Evolutionary conservation across 192 early-diverging fungal species (phyloP).

Genomic region (Neocallimastix lanati): DNA sequence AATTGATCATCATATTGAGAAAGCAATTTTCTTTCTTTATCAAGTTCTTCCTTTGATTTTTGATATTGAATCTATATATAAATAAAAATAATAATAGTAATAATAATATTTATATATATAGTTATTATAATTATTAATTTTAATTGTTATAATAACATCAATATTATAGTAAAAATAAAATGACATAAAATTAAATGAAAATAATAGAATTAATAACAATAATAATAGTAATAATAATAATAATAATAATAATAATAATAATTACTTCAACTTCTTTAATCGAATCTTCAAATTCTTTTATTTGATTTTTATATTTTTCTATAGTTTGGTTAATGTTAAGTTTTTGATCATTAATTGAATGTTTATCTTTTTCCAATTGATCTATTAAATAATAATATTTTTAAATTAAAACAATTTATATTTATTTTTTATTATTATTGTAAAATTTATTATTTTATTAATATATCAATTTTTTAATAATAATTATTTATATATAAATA

Average conservation of each 20-base stretch:
- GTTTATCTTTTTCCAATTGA: slow-evolving; percentile 29
- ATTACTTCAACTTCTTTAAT: slow-evolving; percentile 11
- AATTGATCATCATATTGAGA: slow-evolving; percentile 62
- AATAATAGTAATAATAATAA: too few relatives aligned
- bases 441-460: too few relatives aligned
- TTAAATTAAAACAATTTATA: background rate
- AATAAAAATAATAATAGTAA: too few relatives aligned
- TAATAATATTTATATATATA: too few relatives aligned
- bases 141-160: too few relatives aligned
- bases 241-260: background rate
- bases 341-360: slow-evolving; percentile 17
- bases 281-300: slow-evolving; percentile 5
- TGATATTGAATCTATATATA: background rate
- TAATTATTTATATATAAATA: too few relatives aligned
- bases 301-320: slow-evolving; percentile 1
- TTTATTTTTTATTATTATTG: too few relatives aligned
- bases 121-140: too few relatives aligned
- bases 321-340: slow-evolving; percentile 23
- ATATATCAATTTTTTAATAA: too few relatives aligned
- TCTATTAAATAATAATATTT: slow-evolving; percentile 12
- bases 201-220: too few relatives aligned
- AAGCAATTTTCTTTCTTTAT: slow-evolving; percentile 43
- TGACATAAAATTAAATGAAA: too few relatives aligned
- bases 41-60: slow-evolving; percentile 29
- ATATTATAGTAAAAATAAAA: too few relatives aligned